Evolutionary conservation across 2,329 filamentous ascomycete genomes (phyloP).

Genomic region (Rutstroemia sp.): DNA sequence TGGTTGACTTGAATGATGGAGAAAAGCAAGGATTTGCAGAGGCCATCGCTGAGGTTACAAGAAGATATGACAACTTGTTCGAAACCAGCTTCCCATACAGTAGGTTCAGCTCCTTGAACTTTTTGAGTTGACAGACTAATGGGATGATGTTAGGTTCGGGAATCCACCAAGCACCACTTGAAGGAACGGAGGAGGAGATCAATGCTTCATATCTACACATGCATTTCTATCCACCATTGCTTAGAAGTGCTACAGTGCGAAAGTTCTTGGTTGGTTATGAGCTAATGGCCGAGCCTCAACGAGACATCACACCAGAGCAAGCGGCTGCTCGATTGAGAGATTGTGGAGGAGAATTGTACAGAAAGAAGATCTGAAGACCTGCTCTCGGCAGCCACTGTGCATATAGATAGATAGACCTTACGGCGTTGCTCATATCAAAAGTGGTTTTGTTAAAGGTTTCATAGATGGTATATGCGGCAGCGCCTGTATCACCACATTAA

Average conservation of each 20-base stretch:
- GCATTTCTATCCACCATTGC: slow-evolving; percentile 92
- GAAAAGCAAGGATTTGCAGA: slow-evolving; percentile 74
- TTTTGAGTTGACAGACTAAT: not conserved
- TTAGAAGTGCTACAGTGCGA: slow-evolving; percentile 85
- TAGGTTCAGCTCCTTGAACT: slow-evolving; percentile 33
- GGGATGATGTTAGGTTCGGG: slow-evolving; percentile 58
- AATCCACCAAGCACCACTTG: slow-evolving; percentile 87
- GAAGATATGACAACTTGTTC: slow-evolving; percentile 93
- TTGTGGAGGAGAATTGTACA: slow-evolving; percentile 77
- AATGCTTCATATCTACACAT: slow-evolving; percentile 89
- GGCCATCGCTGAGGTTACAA: slow-evolving; percentile 77
- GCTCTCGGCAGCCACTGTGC: not conserved
- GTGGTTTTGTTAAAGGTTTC: too few species aligned
- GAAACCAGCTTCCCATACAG: slow-evolving; percentile 96
- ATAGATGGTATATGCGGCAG: too few species aligned
- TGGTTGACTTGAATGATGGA: slow-evolving; percentile 69
- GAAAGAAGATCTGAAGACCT: slow-evolving; percentile 40
- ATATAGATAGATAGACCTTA: not conserved
- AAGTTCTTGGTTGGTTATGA: slow-evolving; percentile 98
- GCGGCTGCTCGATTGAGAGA: slow-evolving; percentile 68
- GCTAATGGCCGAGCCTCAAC: slow-evolving; percentile 93
- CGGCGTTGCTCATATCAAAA: not conserved
- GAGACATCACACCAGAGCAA: slow-evolving; percentile 96
- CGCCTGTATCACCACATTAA: too few species aligned
- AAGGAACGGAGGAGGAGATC: slow-evolving; percentile 73